A percentile compares a stretch with the other conserved stretches of the same genome.
Conservation (phyloP, 73 alveolate genomes). For the Halteria grandinella region DNA sequence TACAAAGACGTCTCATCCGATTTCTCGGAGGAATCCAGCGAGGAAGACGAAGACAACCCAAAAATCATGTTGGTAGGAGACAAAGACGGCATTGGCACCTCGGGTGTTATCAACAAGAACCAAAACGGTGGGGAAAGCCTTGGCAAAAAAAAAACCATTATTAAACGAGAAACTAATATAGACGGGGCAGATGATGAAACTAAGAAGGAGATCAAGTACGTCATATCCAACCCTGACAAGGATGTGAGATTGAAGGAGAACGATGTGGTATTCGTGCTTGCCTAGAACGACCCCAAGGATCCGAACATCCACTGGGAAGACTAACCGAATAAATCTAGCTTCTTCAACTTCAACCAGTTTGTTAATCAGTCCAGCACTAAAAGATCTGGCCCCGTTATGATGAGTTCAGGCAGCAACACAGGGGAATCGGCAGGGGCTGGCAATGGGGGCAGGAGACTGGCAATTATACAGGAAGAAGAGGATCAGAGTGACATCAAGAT, state of each 20-base stretch:
- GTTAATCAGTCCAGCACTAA: neutral
- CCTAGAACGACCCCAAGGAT: constrained; percentile 74
- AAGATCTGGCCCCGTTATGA: neutral
- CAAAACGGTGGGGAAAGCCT: neutral
- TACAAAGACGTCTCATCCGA: constrained; percentile 35
- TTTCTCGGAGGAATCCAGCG: no score
- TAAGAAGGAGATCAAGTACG: constrained; percentile 79
- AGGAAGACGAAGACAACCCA: constrained; percentile 12
- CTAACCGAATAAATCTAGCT: neutral
- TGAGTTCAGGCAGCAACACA: neutral
- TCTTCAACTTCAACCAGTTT: neutral
- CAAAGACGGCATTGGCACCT: no score
- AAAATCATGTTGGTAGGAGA: no score
- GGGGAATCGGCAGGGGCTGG: neutral
- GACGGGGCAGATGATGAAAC: constrained; percentile 30
- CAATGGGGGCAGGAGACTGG: neutral
- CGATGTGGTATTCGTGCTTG: constrained; percentile 89
- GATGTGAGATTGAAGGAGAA: constrained; percentile 77
- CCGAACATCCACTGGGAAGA: constrained; percentile 18
- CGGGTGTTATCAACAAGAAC: neutral
- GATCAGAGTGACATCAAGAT: neutral
- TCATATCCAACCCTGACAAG: constrained; percentile 91
- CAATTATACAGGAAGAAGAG: neutral
- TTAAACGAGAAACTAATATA: neutral
- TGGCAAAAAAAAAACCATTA: neutral